Evolutionary conservation across 495 filamentous ascomycete genomes (phyloP).

Genomic region (Aspergillus affinis): DNA sequence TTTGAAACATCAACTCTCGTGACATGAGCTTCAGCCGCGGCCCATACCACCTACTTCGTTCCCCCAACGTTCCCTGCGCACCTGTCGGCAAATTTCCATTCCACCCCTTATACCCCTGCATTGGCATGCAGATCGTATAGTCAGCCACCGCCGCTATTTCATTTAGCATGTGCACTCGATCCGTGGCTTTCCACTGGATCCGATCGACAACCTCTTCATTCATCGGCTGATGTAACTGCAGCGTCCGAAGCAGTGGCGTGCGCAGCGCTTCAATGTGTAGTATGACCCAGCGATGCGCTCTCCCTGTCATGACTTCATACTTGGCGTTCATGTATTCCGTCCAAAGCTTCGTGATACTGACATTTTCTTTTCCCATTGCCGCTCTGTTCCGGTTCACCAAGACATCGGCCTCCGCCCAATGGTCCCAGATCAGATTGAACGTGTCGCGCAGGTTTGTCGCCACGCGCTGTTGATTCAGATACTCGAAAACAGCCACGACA

Average conservation of each 20-base stretch:
- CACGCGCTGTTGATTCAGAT: constrained; percentile 24
- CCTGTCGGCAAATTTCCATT: not conserved
- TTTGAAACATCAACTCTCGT: not conserved
- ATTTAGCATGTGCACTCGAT: constrained; percentile 25
- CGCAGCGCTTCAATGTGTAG: constrained; percentile 24
- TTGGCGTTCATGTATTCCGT: constrained; percentile 25
- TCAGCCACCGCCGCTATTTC: constrained; percentile 24
- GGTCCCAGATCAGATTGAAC: constrained; percentile 30
- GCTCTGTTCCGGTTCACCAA: constrained; percentile 16
- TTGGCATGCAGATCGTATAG: constrained; percentile 25
- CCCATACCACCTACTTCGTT: constrained; percentile 15
- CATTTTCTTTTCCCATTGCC: not conserved
- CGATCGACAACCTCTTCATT: constrained; percentile 10
- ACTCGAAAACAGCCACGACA: constrained; percentile 34
- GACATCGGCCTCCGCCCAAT: constrained; percentile 23
- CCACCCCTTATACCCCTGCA: constrained; percentile 27
- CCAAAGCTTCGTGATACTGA: constrained; percentile 29
- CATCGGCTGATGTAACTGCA: constrained; percentile 3
- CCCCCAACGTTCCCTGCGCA: not conserved
- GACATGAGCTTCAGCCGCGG: constrained; percentile 13
- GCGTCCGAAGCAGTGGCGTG: constrained; percentile 14
- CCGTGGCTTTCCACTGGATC: constrained; percentile 21
- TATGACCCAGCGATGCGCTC: constrained; percentile 32
- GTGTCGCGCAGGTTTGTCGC: constrained; percentile 26
- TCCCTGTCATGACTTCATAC: constrained; percentile 27